A percentile compares a stretch with the other conserved stretches of the same genome.
These are phyloP conservation scores for Phytopythium mirpurense DNA, from an alignment of 352 stramenopile species.

Conservation along the genomic window DNA sequence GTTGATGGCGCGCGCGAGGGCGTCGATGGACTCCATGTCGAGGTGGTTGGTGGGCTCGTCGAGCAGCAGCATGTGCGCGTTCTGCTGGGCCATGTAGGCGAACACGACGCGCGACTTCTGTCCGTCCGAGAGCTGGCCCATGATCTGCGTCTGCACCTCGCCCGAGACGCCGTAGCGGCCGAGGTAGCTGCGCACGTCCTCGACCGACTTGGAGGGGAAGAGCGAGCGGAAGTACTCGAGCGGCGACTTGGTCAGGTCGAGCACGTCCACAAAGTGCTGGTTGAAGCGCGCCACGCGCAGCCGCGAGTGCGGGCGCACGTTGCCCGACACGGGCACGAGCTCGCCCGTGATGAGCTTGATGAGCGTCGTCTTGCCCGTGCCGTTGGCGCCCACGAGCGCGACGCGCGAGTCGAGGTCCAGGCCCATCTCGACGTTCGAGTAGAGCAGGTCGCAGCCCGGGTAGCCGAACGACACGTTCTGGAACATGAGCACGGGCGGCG, in stretches of 20 bases:
- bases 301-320: slow-evolving; percentile 95
- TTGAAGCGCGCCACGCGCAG: slow-evolving; percentile 96
- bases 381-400: slow-evolving; percentile 96
- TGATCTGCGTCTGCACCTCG: slow-evolving; percentile 95
- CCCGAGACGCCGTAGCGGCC: slow-evolving; percentile 95
- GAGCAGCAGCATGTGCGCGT: slow-evolving; percentile 94
- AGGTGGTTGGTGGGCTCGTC: slow-evolving; percentile 91
- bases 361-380: slow-evolving; percentile 96
- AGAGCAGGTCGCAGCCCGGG: slow-evolving; percentile 88
- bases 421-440: slow-evolving; percentile 93
- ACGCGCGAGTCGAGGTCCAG: slow-evolving; percentile 97
- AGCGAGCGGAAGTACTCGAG: slow-evolving; percentile 96
- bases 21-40: slow-evolving; percentile 96
- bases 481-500: slow-evolving; percentile 96
- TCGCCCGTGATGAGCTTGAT: slow-evolving; percentile 98
- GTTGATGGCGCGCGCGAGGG: slow-evolving; percentile 96
- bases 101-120: slow-evolving; percentile 98
- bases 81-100: slow-evolving; percentile 95
- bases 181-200: slow-evolving; percentile 95
- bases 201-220: slow-evolving; percentile 91
- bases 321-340: slow-evolving; percentile 89
- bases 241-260: slow-evolving; percentile 93
- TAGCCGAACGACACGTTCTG: slow-evolving; percentile 97
- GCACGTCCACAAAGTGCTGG: slow-evolving; percentile 98
- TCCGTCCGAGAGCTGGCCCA: slow-evolving; percentile 94